Evolutionary conservation across 345 rosid species (phyloP), one percentile per base, ranked within the genome.

Genomic region (Dipteronia dyeriana): DNA sequence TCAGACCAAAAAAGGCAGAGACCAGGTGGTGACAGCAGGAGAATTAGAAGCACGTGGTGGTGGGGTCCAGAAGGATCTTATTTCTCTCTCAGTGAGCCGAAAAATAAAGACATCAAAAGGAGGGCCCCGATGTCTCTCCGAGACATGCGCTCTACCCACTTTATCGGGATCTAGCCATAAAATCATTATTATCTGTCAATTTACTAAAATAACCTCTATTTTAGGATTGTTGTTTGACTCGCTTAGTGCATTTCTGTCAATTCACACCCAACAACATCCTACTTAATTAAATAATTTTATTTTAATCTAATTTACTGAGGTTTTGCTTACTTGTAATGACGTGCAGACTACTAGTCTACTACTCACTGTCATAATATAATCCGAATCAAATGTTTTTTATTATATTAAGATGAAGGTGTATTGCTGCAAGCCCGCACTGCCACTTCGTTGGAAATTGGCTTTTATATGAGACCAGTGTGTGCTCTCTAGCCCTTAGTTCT

Each of bases 111-210:
- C 74, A 14, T 20, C 4, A 64, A 70, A 60, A 38, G 43, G 19
- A 12, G 70, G 56, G 83, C 66, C 68, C 79, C 70, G 39, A 65
- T 76, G 74, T 79, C 78, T 79, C 83, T 74, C 86, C 88, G 84
- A 71, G 71, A 83, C 74, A 78, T 71, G 12, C 76, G 86, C 80
- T 78, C 47, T 2, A 0, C 49, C 41, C 31, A 8, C 67, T 54
- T 53, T 56, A 14, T 31, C 70, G 54, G 76, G 78, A 73, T 78
- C 68, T 22, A 60, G 2, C 13, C 38, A 9, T 4, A 34, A 34
- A 4, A 34, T 34, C 38, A 34, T 34, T 5, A 19, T 56, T 17
- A 17, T 17, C 9, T 20, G 0, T 19, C 10, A 47, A 65, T 19
- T 82, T 80, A 83, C 84, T 1, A 25, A 56, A 64, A 3, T 68